A percentile compares a stretch with the other conserved stretches of the same genome.
These are phyloP conservation scores for Chrysoporthe cubensis DNA, from an alignment of 2,329 filamentous ascomycete genomes.

Conservation along the genomic window DNA sequence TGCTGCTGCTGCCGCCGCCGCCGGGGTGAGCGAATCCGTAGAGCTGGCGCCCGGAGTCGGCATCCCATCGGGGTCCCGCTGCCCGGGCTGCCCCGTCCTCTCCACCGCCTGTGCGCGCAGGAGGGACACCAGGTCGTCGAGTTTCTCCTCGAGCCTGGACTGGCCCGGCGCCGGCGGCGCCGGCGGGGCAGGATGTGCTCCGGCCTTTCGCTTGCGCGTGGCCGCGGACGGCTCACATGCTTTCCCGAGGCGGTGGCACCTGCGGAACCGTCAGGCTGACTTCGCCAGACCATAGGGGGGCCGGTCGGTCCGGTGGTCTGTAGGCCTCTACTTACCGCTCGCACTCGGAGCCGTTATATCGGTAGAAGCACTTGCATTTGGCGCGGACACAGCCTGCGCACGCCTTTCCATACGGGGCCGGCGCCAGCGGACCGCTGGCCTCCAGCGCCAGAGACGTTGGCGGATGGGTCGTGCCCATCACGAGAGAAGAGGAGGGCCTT, in stretches of 20 bases:
- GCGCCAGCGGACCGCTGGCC: conserved; percentile 1
- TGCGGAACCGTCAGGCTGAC: neutral
- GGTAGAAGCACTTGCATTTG: conserved; percentile 36
- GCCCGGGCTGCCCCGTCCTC: neutral
- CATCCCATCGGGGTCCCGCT: neutral
- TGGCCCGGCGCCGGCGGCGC: neutral
- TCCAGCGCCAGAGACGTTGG: neutral
- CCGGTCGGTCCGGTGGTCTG: neutral
- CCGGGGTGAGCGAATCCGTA: neutral
- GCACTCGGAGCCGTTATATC: conserved; percentile 29
- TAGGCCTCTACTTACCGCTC: conserved; percentile 26
- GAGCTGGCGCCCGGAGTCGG: neutral
- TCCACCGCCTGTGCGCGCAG: conserved; percentile 9
- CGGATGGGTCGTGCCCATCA: neutral
- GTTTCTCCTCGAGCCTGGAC: conserved; percentile 6
- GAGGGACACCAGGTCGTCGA: conserved; percentile 15
- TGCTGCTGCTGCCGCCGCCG: neutral
- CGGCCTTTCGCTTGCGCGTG: conserved; percentile 32
- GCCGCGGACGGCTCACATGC: conserved; percentile 29
- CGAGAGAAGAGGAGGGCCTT: neutral
- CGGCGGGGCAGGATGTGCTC: conserved; percentile 6
- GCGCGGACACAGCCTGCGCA: conserved; percentile 33
- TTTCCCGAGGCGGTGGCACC: conserved; percentile 34
- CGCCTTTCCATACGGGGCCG: conserved; percentile 33
- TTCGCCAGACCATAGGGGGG: neutral